phyloP scores from a whole-genome alignment of 1,139 yeast species.

The Pichia terricola region DNA sequence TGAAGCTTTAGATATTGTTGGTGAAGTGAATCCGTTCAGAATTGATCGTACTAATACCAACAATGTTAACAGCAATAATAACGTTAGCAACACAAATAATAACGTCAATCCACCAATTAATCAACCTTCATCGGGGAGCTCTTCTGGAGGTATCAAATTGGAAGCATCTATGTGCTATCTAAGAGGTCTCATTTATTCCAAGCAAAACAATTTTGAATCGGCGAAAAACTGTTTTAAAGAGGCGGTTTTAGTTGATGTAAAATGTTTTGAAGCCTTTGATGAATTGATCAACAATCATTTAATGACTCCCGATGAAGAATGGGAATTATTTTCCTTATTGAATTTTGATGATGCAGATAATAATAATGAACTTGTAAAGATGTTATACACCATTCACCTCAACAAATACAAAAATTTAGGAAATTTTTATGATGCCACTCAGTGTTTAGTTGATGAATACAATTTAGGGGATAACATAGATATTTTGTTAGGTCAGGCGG shows the following conservation, averaged over 20 bases:
- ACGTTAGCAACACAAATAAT: too few species aligned
- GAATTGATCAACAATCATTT: slow-evolving; percentile 66
- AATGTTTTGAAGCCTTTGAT: slow-evolving; percentile 88
- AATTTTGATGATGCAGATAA: slow-evolving; percentile 73
- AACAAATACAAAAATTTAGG: slow-evolving; percentile 62
- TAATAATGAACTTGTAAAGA: slow-evolving; percentile 67
- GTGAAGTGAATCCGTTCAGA: slow-evolving; percentile 70
- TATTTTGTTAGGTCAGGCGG: slow-evolving; percentile 61
- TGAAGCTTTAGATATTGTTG: slow-evolving; percentile 80
- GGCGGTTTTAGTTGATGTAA: slow-evolving; percentile 80
- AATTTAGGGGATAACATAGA: slow-evolving; percentile 62
- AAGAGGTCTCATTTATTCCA: slow-evolving; percentile 75
- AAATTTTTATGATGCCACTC: slow-evolving; percentile 57
- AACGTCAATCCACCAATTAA: too few species aligned
- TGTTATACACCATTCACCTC: slow-evolving; percentile 67
- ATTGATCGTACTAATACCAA: slow-evolving; percentile 22
- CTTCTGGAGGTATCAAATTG: slow-evolving; percentile 72
- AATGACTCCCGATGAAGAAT: slow-evolving; percentile 78
- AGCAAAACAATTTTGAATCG: slow-evolving; percentile 73
- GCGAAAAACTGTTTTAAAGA: slow-evolving; percentile 87
- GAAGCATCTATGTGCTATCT: slow-evolving; percentile 84
- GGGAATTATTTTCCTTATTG: slow-evolving; percentile 63
- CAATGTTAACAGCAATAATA: too few species aligned
- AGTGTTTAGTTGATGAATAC: slow-evolving; percentile 59
- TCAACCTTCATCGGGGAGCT: slow-evolving; percentile 19